phyloP scores from a whole-genome alignment of 768 basidiomycete genomes.

The Termitomyces sp. region DNA sequence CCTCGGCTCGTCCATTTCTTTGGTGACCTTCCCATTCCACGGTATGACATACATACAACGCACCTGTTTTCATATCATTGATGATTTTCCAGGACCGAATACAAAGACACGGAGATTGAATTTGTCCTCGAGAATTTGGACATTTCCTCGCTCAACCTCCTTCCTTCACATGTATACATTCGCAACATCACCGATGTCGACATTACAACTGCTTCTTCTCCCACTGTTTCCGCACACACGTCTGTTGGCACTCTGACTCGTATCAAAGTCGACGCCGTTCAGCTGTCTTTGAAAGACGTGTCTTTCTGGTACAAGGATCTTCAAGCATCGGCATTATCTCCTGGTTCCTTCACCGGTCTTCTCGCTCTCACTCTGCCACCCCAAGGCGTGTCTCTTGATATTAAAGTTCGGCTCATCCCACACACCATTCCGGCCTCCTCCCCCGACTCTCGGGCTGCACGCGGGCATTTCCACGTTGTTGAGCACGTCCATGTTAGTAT shows the following conservation, averaged over 20 bases:
- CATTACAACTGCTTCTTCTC: conserved; percentile 37
- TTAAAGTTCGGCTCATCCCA: conserved; percentile 61
- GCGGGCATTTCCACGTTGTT: conserved; percentile 49
- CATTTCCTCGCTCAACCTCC: conserved; percentile 57
- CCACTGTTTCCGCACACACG: conserved; percentile 32
- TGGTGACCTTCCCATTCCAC: conserved; percentile 63
- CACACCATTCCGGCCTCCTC: conserved; percentile 32
- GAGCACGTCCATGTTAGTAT: conserved; percentile 52
- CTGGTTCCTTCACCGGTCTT: conserved; percentile 55
- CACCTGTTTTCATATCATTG: too few species aligned
- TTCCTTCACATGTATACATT: conserved; percentile 66
- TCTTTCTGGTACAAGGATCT: conserved; percentile 76
- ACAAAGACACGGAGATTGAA: conserved; percentile 60
- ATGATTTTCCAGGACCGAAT: too few species aligned
- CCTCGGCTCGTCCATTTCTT: conserved; percentile 49
- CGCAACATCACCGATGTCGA: conserved; percentile 59
- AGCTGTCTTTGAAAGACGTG: conserved; percentile 55
- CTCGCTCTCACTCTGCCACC: conserved; percentile 56
- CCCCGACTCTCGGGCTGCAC: conserved; percentile 30
- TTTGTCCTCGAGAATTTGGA: conserved; percentile 74
- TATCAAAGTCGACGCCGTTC: conserved; percentile 58
- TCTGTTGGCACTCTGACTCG: conserved; percentile 61
- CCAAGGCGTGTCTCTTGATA: conserved; percentile 62
- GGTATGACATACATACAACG: too few species aligned
- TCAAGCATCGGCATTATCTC: conserved; percentile 39